Evolutionary conservation across 768 basidiomycete genomes (phyloP).

Genomic region (Antrodiella citrinella): DNA sequence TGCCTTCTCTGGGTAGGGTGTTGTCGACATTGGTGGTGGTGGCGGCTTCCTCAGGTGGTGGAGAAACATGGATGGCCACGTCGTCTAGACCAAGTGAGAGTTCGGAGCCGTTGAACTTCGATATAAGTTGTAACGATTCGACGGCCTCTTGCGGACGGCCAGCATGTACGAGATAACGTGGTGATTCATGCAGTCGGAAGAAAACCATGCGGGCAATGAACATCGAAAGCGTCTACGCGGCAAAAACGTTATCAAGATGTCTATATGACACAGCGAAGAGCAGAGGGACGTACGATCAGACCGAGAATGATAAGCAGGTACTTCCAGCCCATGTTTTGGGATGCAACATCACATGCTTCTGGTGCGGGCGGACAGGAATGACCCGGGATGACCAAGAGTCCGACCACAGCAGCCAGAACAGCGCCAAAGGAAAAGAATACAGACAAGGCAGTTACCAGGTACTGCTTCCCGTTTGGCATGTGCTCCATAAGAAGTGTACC

Average conservation of each 20-base stretch:
- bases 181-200: conserved; percentile 91
- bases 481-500: conserved; percentile 90
- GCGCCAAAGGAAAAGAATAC: conserved; percentile 96
- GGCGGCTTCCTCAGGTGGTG: background rate
- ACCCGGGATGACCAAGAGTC: conserved; percentile 69
- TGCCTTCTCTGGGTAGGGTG: background rate
- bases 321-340: conserved; percentile 84
- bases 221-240: conserved; percentile 80
- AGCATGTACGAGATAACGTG: conserved; percentile 85
- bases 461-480: conserved; percentile 86
- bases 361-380: conserved; percentile 51
- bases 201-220: conserved; percentile 81
- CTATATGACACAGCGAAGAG: background rate
- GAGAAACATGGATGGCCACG: conserved; percentile 40
- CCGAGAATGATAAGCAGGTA: conserved; percentile 72
- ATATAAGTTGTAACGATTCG: conserved; percentile 76
- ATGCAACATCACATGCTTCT: conserved; percentile 53
- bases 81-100: conserved; percentile 63
- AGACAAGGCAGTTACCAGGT: conserved; percentile 85
- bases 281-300: conserved; percentile 61
- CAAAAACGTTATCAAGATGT: no score
- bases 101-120: conserved; percentile 74
- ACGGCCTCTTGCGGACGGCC: conserved; percentile 82
- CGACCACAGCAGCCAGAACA: conserved; percentile 76
- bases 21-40: background rate